Evolutionary conservation across 2,329 filamentous ascomycete species (phyloP).

Genomic region (Fusarium agapanthi): DNA sequence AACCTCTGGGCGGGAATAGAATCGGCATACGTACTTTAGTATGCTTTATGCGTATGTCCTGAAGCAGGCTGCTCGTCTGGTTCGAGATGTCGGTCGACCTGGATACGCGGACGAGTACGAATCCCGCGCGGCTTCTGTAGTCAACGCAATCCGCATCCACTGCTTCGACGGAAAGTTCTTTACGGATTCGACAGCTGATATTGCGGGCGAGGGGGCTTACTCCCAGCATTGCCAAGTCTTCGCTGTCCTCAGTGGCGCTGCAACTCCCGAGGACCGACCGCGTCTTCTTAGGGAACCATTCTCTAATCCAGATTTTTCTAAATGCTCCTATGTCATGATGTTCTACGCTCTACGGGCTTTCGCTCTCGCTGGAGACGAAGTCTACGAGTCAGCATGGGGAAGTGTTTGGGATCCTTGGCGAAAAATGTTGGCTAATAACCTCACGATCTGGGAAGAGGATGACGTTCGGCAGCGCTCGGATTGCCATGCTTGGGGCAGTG

Average conservation of each 20-base stretch:
- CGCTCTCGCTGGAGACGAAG: background rate
- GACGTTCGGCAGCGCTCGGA: background rate
- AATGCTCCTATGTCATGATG: background rate
- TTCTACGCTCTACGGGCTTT: background rate
- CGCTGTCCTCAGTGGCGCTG: background rate
- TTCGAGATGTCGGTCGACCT: background rate
- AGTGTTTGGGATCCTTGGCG: background rate
- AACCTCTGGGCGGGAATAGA: accelerated
- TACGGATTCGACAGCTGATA: background rate
- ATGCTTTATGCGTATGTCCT: background rate
- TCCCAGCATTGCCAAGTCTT: background rate
- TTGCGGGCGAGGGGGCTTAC: background rate
- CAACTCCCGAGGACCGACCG: accelerated
- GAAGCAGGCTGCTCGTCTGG: background rate
- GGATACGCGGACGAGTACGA: background rate
- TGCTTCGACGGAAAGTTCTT: background rate
- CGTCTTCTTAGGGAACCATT: accelerated
- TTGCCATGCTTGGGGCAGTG: conserved; percentile 1
- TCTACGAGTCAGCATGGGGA: background rate
- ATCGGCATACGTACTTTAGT: background rate
- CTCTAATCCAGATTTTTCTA: accelerated
- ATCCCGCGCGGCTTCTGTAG: background rate
- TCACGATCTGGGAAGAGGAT: background rate
- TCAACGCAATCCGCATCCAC: background rate
- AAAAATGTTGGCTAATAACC: background rate